A percentile compares a stretch with the other conserved stretches of the same genome.
Conservation (phyloP, 495 filamentous ascomycete species). For the Xylaria longipes region DNA sequence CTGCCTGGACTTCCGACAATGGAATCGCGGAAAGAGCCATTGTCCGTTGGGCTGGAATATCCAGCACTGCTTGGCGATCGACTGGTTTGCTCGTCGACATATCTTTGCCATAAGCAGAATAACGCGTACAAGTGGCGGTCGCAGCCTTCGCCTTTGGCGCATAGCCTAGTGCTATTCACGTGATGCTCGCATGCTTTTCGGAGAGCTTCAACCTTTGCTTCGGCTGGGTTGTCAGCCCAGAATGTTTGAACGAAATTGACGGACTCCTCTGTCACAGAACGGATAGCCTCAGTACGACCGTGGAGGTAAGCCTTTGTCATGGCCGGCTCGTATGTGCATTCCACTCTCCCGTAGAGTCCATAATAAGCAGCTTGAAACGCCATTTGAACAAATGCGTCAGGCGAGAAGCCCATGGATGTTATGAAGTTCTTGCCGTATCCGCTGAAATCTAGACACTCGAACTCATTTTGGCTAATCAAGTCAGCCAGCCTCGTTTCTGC, state of each 20-base stretch:
- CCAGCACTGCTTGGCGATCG: slow-evolving; percentile 59
- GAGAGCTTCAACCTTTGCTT: slow-evolving; percentile 83
- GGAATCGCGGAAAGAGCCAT: slow-evolving; percentile 54
- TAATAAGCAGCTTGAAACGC: slow-evolving; percentile 99
- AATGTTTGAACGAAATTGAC: slow-evolving; percentile 90
- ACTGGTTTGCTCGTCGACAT: slow-evolving; percentile 73
- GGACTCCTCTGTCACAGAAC: slow-evolving; percentile 80
- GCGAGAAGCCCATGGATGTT: slow-evolving; percentile 94
- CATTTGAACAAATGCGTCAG: slow-evolving; percentile 98
- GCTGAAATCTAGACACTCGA: slow-evolving; percentile 86
- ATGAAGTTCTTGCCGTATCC: slow-evolving; percentile 97
- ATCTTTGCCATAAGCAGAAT: slow-evolving; percentile 93
- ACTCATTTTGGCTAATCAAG: slow-evolving; percentile 95
- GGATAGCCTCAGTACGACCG: slow-evolving; percentile 92
- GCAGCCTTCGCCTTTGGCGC: slow-evolving; percentile 90
- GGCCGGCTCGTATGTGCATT: slow-evolving; percentile 95
- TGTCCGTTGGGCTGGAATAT: slow-evolving; percentile 65
- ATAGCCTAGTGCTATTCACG: slow-evolving; percentile 78
- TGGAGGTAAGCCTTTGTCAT: slow-evolving; percentile 97
- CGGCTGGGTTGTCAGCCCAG: slow-evolving; percentile 87
- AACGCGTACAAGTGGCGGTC: slow-evolving; percentile 94
- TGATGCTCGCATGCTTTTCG: slow-evolving; percentile 84
- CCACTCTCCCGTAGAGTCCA: slow-evolving; percentile 90
- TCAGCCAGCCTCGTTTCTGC: slow-evolving; percentile 95
- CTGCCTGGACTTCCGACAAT: slow-evolving; percentile 61